Base-by-base conservation (phyloP, 2,329 filamentous ascomycete species). In the Chaetomium sp. region DNA sequence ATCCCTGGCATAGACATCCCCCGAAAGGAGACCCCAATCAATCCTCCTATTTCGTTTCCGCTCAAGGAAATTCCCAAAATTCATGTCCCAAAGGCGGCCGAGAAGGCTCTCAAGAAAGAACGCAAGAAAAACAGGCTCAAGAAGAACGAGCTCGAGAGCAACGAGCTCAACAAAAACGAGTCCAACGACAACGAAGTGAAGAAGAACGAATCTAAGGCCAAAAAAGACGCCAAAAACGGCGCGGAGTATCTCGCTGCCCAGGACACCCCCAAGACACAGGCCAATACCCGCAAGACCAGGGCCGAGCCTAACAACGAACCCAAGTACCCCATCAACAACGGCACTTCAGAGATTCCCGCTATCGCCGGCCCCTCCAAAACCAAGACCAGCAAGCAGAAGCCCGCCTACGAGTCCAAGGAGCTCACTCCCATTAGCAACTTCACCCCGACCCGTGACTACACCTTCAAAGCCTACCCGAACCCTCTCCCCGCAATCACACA, bases 391-490 rank as follows among this genome's bases (percentile, higher is more conserved):
- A 21, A 9, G 8, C 25, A 38, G 7, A 31, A 29, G 13, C n/a
- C 25, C 2, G 57, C 45, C 33, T n/a, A 23, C 10, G n/a, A 57
- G 25, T 5, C 33, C 19, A 33, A 19, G 13, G 57, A 61, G 38
- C 54, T 61, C 31, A 61, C 53, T 0, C 53, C 58, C 6, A 16
- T 57, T 16, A 58, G 53, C 54, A 58, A 58, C n/a, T 4, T 62
- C 27, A 3, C 47, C 9, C 33, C 63, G 8, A 38, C 9, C 5
- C 10, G 4, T n/a, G 59, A 62, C 21, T 35, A 47, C 5, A 62
- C 58, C 13, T 65, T 65, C 63, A 65, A 62, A 49, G 55, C 47
- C 12, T 65, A 49, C 16, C 63, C 59, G 1, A 50, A 62, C 29
- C 63, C 59, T 0, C 8, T 27, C 4, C 35, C 49, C 7, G 2